Base-by-base conservation (phyloP, 129 eudicot species). In the Deinandra increscens region DNA sequence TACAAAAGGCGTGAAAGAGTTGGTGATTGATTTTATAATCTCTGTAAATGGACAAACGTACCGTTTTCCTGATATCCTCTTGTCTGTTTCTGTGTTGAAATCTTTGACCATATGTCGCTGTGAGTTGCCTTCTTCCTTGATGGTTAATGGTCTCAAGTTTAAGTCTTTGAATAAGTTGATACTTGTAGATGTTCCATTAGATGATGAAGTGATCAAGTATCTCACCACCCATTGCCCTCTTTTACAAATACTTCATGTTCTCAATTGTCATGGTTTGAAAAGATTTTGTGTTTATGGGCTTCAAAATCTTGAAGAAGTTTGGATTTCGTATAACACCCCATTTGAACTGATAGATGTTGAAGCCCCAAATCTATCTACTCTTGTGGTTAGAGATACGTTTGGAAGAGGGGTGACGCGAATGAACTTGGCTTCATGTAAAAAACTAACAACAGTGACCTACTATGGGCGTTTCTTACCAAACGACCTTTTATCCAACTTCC, bases 111-210 rank as follows among this genome's bases (percentile, higher is more conserved):
- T 61, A 34, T 0, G 3, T 36, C 8, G 13, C 9, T 61, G 67
- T 37, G 48, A 61, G 46, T 17, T 61, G 45, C 67, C 67, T 61
- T 61, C 67, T 39, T 36, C 67, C 6, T 61, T 61, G 31, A 36
- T 15, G 67, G 7, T 61, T 61, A 31, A 18, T 38, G 46, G 1
- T 62, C 31, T 62, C 31, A 37, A 15, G 33, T 17, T 62, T 34
- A 36, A 36, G 68, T 37, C 68, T 7, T 20, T 38, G 68, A 62
- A 4, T 41, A 0, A 2, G 42, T 34, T 62, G 50, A 8, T 7
- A 41, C 50, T 38, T 18, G 6, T 1, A 62, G 0, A 11, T 12
- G 33, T 62, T 3, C 31, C 14, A 3, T 17, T 62, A 62, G 9
- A 62, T 38, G 68, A 62, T 9, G 68, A 39, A 15, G 68, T 18